Evolutionary conservation across 2,329 filamentous ascomycete species (phyloP).

Genomic region (Aspergillus sp.): DNA sequence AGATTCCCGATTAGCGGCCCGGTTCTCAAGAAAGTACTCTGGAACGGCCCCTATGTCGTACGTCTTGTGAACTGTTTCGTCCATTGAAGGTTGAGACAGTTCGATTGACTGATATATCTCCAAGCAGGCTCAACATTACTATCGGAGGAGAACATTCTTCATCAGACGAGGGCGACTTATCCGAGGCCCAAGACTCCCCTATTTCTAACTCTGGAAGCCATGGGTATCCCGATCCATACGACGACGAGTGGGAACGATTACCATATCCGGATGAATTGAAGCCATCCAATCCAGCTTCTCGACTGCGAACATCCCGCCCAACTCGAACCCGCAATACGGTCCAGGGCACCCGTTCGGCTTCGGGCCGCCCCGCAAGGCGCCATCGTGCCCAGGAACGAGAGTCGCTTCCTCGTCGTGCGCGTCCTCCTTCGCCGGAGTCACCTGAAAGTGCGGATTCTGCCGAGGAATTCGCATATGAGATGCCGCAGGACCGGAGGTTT

Average conservation of each 20-base stretch:
- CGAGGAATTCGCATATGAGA: slow-evolving; percentile 53
- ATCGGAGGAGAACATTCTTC: slow-evolving; percentile 35
- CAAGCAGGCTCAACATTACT: slow-evolving; percentile 35
- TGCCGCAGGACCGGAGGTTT: slow-evolving; percentile 23
- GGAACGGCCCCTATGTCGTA: slow-evolving; percentile 14
- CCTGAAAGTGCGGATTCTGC: slow-evolving; percentile 57
- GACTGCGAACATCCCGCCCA: slow-evolving; percentile 34
- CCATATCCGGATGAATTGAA: slow-evolving; percentile 40
- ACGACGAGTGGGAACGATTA: slow-evolving; percentile 31
- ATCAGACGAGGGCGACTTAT: slow-evolving; percentile 40
- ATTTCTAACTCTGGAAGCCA: slow-evolving; percentile 34
- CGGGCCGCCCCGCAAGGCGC: slow-evolving; percentile 31
- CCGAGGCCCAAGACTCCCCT: slow-evolving; percentile 37
- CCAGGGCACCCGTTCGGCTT: slow-evolving; percentile 29
- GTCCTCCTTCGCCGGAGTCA: slow-evolving; percentile 43
- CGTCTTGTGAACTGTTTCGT: slow-evolving; percentile 4
- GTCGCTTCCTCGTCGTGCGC: slow-evolving; percentile 26
- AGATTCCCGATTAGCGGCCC: too few relatives aligned
- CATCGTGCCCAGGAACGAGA: slow-evolving; percentile 31
- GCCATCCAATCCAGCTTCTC: slow-evolving; percentile 40
- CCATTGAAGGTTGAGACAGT: neutral
- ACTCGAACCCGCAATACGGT: slow-evolving; percentile 34
- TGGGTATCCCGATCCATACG: slow-evolving; percentile 31
- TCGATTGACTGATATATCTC: slow-evolving; percentile 5
- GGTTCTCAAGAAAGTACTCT: neutral